A percentile compares a stretch with the other conserved stretches of the same genome.
Evolutionary conservation across 768 basidiomycete genomes (phyloP).

Genomic region (Pholiota microspora): DNA sequence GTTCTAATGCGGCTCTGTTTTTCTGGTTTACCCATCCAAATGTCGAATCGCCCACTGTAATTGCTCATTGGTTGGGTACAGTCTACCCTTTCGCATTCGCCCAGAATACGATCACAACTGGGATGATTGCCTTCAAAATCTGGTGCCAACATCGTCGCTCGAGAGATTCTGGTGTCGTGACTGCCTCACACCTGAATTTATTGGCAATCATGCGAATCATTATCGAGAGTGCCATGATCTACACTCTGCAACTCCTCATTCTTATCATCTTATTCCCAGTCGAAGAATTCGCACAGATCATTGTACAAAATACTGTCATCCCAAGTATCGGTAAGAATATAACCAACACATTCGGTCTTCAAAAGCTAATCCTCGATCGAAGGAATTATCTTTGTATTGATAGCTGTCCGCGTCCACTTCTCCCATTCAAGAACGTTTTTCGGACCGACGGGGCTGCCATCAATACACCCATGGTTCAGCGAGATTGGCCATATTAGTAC

Average conservation of each 20-base stretch:
- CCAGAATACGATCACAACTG: constrained; percentile 26
- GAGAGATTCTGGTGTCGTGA: constrained; percentile 13
- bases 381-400: constrained; percentile 31
- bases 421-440: constrained; percentile 17
- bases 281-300: constrained; percentile 22
- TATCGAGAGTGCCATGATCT: constrained; percentile 30
- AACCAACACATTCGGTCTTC: too few species aligned
- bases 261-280: constrained; percentile 26
- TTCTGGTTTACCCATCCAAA: constrained; percentile 20
- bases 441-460: constrained; percentile 10
- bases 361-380: too few species aligned
- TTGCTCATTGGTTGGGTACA: constrained; percentile 17
- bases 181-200: constrained; percentile 16
- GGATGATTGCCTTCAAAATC: constrained; percentile 24
- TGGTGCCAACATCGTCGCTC: constrained; percentile 22
- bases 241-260: constrained; percentile 25
- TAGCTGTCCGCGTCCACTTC: constrained; percentile 27
- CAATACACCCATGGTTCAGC: constrained; percentile 19
- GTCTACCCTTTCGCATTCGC: constrained; percentile 21
- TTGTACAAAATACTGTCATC: constrained; percentile 24
- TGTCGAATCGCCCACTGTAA: constrained; percentile 1
- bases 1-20: constrained; percentile 15
- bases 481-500: constrained; percentile 6
- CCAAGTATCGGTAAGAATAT: constrained; percentile 28
- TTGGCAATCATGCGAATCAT: constrained; percentile 26